A percentile compares a stretch with the other conserved stretches of the same genome.
These are phyloP conservation scores for Gynostemma pentaphyllum DNA, from an alignment of 306 rosid genomes.

Conservation along the genomic window DNA sequence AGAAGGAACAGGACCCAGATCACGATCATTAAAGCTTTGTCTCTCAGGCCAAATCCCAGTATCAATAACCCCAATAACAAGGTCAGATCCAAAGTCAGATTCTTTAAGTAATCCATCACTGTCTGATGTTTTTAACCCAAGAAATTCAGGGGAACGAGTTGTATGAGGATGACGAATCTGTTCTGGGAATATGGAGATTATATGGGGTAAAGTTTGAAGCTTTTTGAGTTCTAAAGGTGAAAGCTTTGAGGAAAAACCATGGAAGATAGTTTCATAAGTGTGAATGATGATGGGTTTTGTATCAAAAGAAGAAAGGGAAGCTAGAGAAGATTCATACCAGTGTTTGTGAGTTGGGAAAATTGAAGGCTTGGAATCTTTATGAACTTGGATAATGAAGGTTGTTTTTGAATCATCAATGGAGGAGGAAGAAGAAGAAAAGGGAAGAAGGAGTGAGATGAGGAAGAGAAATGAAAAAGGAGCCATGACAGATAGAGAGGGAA, in stretches of 20 bases:
- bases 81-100: conserved; percentile 84
- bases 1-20: conserved; percentile 52
- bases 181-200: conserved; percentile 56
- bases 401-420: not conserved
- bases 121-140: conserved; percentile 58
- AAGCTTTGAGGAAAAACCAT: conserved; percentile 74
- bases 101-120: conserved; percentile 62
- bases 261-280: conserved; percentile 58
- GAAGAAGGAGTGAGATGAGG: not conserved
- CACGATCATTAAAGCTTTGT: conserved; percentile 56
- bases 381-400: conserved; percentile 71
- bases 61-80: conserved; percentile 78
- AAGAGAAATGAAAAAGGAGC: conserved; percentile 3
- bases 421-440: conserved; percentile 13
- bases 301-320: conserved; percentile 14
- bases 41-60: conserved; percentile 89
- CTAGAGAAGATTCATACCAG: conserved; percentile 71
- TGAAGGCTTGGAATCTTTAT: conserved; percentile 54
- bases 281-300: conserved; percentile 22
- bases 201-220: conserved; percentile 34
- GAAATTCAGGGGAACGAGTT: conserved; percentile 80
- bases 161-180: conserved; percentile 58
- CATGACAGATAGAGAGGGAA: conserved; percentile 27
- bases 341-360: conserved; percentile 58
- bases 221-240: conserved; percentile 31